phyloP scores from a whole-genome alignment of 2,329 filamentous ascomycete species.

The Lachnellula willkommii region DNA sequence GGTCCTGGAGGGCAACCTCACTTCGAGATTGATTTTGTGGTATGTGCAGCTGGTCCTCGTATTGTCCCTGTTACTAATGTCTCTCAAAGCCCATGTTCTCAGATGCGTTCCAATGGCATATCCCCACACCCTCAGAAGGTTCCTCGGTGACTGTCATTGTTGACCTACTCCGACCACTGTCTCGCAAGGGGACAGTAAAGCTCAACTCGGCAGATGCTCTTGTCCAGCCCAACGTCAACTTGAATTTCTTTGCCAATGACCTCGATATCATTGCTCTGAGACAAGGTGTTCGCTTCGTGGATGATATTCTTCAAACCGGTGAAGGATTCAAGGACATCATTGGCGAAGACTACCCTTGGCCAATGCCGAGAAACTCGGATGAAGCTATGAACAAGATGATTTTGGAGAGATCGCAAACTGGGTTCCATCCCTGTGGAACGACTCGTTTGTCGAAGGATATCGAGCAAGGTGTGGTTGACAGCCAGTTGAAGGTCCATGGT shows the following conservation, averaged over 20 bases:
- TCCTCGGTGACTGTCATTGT: slow-evolving; percentile 53
- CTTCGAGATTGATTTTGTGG: slow-evolving; percentile 58
- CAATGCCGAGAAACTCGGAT: slow-evolving; percentile 51
- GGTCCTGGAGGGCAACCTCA: slow-evolving; percentile 52
- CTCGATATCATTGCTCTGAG: slow-evolving; percentile 51
- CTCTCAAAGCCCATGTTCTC: slow-evolving; percentile 43
- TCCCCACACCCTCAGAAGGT: slow-evolving; percentile 38
- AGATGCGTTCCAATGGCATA: slow-evolving; percentile 45
- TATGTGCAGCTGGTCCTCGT: background rate
- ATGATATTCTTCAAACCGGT: slow-evolving; percentile 52
- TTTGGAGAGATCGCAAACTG: slow-evolving; percentile 54
- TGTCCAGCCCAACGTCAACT: slow-evolving; percentile 46
- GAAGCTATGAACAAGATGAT: slow-evolving; percentile 51
- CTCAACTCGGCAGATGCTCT: slow-evolving; percentile 45
- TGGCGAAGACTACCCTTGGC: slow-evolving; percentile 52
- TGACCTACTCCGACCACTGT: slow-evolving; percentile 44
- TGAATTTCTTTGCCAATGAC: slow-evolving; percentile 35
- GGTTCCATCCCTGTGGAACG: slow-evolving; percentile 55
- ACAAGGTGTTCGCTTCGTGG: slow-evolving; percentile 17
- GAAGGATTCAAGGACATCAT: slow-evolving; percentile 52
- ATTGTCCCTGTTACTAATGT: background rate
- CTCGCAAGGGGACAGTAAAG: slow-evolving; percentile 37
- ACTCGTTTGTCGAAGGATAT: slow-evolving; percentile 47
- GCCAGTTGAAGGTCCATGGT: slow-evolving; percentile 47
- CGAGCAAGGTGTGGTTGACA: slow-evolving; percentile 48